These are phyloP conservation scores for Cladophialophora immunda DNA, from an alignment of 2,329 filamentous ascomycete genomes.

Conservation along the genomic window DNA sequence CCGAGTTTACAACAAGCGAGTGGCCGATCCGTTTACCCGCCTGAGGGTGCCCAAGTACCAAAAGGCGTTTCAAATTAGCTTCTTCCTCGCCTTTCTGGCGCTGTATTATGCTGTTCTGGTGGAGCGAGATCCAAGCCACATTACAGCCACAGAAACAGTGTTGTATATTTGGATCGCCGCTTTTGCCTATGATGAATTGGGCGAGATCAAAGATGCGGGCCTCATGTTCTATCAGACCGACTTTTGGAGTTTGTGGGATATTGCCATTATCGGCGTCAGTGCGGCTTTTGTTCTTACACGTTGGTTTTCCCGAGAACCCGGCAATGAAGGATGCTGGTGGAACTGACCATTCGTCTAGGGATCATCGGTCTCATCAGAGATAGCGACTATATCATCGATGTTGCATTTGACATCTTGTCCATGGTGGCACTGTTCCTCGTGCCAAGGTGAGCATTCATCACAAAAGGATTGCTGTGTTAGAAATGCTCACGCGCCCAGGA, in stretches of 20 bases:
- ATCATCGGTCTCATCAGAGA: conserved; percentile 70
- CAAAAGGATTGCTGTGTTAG: conserved; percentile 13
- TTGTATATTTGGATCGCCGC: conserved; percentile 87
- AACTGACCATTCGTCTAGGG: conserved; percentile 55
- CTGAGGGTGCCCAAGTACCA: conserved; percentile 83
- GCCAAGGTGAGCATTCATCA: conserved; percentile 61
- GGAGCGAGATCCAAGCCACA: conserved; percentile 70
- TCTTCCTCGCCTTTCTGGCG: conserved; percentile 77
- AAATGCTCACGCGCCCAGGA: conserved; percentile 55
- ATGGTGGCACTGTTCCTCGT: conserved; percentile 90
- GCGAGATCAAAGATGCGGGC: conserved; percentile 85
- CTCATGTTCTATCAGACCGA: conserved; percentile 85
- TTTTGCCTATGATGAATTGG: conserved; percentile 87
- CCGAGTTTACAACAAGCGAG: conserved; percentile 74
- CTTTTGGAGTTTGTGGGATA: conserved; percentile 79
- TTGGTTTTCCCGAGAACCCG: conserved; percentile 56
- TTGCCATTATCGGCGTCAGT: conserved; percentile 78
- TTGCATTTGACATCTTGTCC: conserved; percentile 87
- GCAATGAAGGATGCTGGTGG: conserved; percentile 6
- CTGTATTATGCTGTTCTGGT: conserved; percentile 90
- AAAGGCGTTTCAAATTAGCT: conserved; percentile 83
- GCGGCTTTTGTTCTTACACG: conserved; percentile 74
- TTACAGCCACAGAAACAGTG: conserved; percentile 74
- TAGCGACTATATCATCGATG: conserved; percentile 72
- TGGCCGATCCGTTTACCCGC: conserved; percentile 76